These are phyloP conservation scores for Phellopilus nigrolimitatus DNA, from an alignment of 1,284 basidiomycete species.

Conservation along the genomic window DNA sequence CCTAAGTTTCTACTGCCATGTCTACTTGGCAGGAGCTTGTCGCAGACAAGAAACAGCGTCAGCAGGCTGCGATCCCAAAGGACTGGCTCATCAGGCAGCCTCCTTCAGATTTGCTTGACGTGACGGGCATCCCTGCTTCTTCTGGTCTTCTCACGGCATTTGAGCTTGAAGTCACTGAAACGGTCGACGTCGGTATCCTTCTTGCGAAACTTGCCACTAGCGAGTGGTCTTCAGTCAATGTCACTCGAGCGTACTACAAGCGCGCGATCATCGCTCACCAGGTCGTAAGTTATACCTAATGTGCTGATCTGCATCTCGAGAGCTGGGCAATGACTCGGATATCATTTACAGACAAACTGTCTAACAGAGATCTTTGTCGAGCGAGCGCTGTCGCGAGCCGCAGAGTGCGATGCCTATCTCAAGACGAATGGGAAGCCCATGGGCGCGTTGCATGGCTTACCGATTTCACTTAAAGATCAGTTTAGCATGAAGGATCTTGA, in stretches of 20 bases:
- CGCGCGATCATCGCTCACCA: constrained; percentile 78
- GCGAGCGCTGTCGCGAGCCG: constrained; percentile 51
- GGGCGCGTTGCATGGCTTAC: constrained; percentile 59
- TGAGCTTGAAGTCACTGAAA: constrained; percentile 66
- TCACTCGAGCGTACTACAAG: constrained; percentile 74
- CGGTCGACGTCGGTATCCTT: constrained; percentile 42
- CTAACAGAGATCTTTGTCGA: constrained; percentile 65
- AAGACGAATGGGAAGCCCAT: constrained; percentile 41
- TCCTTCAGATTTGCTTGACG: constrained; percentile 40
- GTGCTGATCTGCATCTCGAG: neutral
- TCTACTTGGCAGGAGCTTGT: constrained; percentile 45
- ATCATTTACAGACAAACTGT: constrained; percentile 50
- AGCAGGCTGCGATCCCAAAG: constrained; percentile 50
- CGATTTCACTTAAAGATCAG: constrained; percentile 61
- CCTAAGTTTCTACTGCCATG: neutral
- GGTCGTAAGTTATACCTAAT: constrained; percentile 44
- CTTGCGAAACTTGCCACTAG: constrained; percentile 43
- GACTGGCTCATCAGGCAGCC: constrained; percentile 51
- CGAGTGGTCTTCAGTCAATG: constrained; percentile 57
- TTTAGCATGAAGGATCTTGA: constrained; percentile 47
- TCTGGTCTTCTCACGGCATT: constrained; percentile 53
- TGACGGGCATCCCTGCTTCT: constrained; percentile 48
- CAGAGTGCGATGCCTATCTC: constrained; percentile 51
- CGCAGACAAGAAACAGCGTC: constrained; percentile 44
- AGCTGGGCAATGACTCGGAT: constrained; percentile 18